Conservation (phyloP, 2,329 filamentous ascomycete genomes). For the Pseudopyricularia cyperi region DNA sequence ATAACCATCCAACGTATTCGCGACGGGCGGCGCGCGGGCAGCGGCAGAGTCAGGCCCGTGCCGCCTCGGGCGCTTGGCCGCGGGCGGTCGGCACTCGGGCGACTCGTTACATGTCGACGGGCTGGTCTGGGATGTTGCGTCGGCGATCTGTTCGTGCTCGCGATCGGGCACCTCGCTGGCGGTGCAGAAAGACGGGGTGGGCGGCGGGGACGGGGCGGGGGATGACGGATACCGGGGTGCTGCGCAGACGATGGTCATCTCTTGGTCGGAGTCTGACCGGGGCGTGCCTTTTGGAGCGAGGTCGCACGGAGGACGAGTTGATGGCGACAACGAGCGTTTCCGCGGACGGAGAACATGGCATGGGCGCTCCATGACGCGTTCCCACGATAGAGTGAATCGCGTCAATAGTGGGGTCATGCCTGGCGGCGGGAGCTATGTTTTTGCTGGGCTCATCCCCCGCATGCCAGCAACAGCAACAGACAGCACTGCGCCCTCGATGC, state of each 20-base stretch:
- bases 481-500: too few relatives aligned
- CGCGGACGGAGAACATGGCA: neutral
- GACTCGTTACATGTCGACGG: neutral
- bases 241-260: neutral
- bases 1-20: constrained; percentile 20
- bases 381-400: neutral
- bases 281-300: neutral
- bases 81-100: neutral
- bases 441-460: neutral
- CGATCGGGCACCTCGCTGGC: neutral
- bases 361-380: neutral
- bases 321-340: neutral
- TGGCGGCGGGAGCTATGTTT: neutral
- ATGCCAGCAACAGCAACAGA: neutral
- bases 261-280: neutral
- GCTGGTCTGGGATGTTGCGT: constrained; percentile 1
- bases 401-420: neutral
- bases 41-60: neutral
- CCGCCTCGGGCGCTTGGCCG: neutral
- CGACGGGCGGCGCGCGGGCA: constrained; percentile 5
- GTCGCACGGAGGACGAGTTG: neutral
- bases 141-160: constrained; percentile 1
- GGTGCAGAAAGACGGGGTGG: neutral
- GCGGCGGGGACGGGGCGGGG: neutral
- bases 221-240: neutral